Evolutionary conservation across 805 yeast species (phyloP).

Genomic region (Kockiozyma suomiensis): DNA sequence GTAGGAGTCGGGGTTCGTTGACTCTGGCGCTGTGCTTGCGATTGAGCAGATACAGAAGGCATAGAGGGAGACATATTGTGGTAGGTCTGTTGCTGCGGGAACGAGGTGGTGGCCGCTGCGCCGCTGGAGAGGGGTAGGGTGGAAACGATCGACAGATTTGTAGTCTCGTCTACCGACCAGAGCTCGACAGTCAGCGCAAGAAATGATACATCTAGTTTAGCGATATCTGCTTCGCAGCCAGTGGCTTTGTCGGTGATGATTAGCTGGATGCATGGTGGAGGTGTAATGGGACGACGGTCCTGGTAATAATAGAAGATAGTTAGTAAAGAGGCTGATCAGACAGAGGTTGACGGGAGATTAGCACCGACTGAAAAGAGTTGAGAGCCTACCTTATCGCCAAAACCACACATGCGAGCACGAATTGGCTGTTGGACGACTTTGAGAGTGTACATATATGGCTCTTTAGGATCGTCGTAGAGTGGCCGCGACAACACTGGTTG

Average conservation of each 20-base stretch:
- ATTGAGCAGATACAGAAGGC: background rate
- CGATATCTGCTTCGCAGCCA: conserved; percentile 37
- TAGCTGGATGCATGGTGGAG: conserved; percentile 42
- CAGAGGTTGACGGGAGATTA: no score
- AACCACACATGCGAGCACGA: conserved; percentile 53
- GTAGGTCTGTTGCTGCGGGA: background rate
- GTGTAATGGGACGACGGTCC: conserved; percentile 41
- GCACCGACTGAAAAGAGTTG: background rate
- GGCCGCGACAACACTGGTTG: background rate
- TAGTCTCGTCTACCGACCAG: conserved; percentile 45
- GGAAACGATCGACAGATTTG: conserved; percentile 35
- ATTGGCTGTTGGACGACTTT: conserved; percentile 50
- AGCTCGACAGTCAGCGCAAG: conserved; percentile 48
- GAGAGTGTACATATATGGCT: conserved; percentile 36
- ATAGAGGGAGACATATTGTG: background rate
- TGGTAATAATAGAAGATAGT: background rate
- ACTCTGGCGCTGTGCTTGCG: background rate
- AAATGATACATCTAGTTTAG: conserved; percentile 42
- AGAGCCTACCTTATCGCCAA: conserved; percentile 46
- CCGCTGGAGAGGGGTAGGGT: conserved; percentile 23
- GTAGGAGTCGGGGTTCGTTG: conserved; percentile 17
- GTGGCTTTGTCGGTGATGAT: conserved; percentile 36
- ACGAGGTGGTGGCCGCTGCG: conserved; percentile 2
- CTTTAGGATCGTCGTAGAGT: conserved; percentile 19
- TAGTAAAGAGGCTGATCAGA: background rate